Evolutionary conservation across 805 yeast species (phyloP).

Genomic region (Torulaspora quercuum): DNA sequence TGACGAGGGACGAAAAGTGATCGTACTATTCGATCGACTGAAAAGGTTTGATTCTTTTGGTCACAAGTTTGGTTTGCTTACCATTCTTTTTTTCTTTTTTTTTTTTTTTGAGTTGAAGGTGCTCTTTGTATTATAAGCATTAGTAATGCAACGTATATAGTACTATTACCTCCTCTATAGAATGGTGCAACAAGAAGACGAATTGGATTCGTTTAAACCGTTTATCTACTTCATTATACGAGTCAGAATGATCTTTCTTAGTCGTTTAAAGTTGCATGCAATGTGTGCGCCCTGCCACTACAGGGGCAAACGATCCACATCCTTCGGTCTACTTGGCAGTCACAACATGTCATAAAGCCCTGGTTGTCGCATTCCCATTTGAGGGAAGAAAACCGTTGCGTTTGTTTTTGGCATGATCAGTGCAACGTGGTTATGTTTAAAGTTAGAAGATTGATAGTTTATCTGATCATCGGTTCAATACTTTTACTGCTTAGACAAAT

Average conservation of each 20-base stretch:
- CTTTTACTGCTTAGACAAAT: slow-evolving; percentile 2
- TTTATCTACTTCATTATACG: no score
- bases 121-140: no score
- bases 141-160: not conserved
- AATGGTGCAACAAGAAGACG: no score
- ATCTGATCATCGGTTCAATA: slow-evolving; percentile 3
- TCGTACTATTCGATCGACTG: slow-evolving; percentile 26
- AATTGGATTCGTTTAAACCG: no score
- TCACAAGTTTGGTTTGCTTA: no score
- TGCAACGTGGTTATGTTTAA: slow-evolving; percentile 5
- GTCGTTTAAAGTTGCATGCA: slow-evolving; percentile 1
- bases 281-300: no score
- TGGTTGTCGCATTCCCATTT: not conserved
- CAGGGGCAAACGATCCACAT: no score
- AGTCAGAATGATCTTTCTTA: no score
- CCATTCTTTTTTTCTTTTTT: not conserved
- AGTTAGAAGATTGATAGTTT: slow-evolving; percentile 9
- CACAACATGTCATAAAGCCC: no score
- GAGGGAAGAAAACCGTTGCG: no score
- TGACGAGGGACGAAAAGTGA: slow-evolving; percentile 36
- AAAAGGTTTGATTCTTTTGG: slow-evolving; percentile 34
- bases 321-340: no score
- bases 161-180: slow-evolving; percentile 8
- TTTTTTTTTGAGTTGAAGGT: slow-evolving; percentile 4
- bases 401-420: no score